Percentiles rank a stretch among this genome's conserved stretches.
These are phyloP conservation scores for Pythium vanterpoolii DNA, from an alignment of 352 stramenopile genomes.

Conservation along the genomic window DNA sequence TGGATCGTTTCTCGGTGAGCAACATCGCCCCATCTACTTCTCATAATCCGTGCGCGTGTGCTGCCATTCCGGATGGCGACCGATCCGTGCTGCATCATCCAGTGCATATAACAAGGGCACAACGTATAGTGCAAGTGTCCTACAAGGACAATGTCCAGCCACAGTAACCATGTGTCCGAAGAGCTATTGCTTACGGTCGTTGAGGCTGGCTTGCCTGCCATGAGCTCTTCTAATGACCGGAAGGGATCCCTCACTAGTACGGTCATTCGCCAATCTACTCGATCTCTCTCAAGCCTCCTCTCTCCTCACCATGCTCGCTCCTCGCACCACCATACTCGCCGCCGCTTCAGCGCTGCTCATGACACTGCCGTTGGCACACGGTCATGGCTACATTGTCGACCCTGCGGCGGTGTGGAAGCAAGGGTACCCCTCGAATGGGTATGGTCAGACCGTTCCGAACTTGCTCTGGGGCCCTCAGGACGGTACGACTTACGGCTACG, in stretches of 20 bases:
- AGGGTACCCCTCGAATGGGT: conserved; percentile 45
- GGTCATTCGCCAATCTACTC: neutral
- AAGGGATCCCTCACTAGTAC: neutral
- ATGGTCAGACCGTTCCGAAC: conserved; percentile 43
- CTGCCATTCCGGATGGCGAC: neutral
- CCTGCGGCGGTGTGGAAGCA: conserved; percentile 34
- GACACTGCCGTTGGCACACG: conserved; percentile 14
- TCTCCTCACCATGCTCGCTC: neutral
- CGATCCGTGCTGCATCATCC: neutral
- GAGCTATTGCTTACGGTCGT: neutral
- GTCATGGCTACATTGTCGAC: conserved; percentile 41
- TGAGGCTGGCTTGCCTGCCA: neutral
- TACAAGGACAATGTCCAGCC: no score
- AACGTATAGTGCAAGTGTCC: neutral
- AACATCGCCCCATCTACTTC: no score
- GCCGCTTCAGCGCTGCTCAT: conserved; percentile 3
- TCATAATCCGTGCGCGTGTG: no score
- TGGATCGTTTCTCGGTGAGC: neutral
- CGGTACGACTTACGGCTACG: conserved; percentile 44
- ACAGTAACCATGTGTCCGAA: no score
- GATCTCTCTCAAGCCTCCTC: neutral
- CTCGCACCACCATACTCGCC: conserved; percentile 1
- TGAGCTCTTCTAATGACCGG: neutral
- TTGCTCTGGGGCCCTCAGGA: conserved; percentile 34
- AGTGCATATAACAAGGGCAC: neutral